These are phyloP conservation scores for Fagopyrum tataricum DNA, from an alignment of 148 eudicot genomes.

Conservation along the genomic window DNA sequence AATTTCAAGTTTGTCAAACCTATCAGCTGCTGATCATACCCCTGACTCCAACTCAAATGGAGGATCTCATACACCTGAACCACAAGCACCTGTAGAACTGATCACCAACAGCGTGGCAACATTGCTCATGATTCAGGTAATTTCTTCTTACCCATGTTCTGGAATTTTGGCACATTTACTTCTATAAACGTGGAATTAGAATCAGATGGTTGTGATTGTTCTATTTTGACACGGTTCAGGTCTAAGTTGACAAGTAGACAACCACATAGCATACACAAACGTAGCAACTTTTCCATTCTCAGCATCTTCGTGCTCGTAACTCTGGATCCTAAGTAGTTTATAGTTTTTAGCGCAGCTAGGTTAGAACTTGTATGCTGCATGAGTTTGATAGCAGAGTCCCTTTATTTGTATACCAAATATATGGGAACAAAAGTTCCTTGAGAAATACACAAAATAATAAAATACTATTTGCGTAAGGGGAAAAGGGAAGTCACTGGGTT, in stretches of 20 bases:
- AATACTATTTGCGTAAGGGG: background rate
- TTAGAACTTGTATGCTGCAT: background rate
- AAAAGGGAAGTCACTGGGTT: background rate
- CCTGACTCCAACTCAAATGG: conserved; percentile 33
- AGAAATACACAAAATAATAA: background rate
- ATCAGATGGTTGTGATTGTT: background rate
- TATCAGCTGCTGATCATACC: conserved; percentile 26
- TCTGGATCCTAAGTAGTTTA: background rate
- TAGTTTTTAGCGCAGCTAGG: background rate
- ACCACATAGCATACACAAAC: background rate
- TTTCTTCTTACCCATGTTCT: background rate
- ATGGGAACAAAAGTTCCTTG: background rate
- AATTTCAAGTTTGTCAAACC: conserved; percentile 22
- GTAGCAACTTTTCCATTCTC: background rate
- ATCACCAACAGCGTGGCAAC: conserved; percentile 78
- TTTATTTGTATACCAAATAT: background rate
- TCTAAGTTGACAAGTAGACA: background rate
- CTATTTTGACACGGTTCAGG: conserved; percentile 4
- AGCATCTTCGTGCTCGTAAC: background rate
- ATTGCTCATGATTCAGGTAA: conserved; percentile 89
- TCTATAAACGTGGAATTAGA: background rate
- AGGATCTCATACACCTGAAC: conserved; percentile 29
- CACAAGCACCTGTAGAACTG: conserved; percentile 64
- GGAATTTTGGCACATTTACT: background rate
- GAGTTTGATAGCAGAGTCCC: background rate